Evolutionary conservation across 2,329 filamentous ascomycete species (phyloP).

Genomic region (Piedraia hortae): DNA sequence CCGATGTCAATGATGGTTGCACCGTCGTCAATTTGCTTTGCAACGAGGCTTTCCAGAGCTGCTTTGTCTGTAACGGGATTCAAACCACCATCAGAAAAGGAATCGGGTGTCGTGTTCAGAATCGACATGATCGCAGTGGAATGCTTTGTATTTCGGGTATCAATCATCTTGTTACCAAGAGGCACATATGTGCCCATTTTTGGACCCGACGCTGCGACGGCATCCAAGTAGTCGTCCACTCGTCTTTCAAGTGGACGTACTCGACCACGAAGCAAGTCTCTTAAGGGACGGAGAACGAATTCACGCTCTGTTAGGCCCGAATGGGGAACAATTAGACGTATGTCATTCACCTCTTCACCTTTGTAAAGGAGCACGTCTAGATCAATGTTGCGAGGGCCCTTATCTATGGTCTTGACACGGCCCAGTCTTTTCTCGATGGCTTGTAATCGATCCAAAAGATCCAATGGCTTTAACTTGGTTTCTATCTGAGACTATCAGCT

Average conservation of each 20-base stretch:
- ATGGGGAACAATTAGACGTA: conserved; percentile 64
- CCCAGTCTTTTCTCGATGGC: conserved; percentile 57
- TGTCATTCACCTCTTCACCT: conserved; percentile 33
- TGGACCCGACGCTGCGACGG: too few species aligned
- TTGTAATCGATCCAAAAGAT: conserved; percentile 56
- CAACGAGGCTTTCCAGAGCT: conserved; percentile 29
- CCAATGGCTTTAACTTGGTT: conserved; percentile 46
- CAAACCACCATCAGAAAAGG: conserved; percentile 72
- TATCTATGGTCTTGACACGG: conserved; percentile 62
- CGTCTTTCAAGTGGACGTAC: too few species aligned
- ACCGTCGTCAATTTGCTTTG: conserved; percentile 35
- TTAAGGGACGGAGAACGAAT: conserved; percentile 77
- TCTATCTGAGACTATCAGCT: conserved; percentile 32
- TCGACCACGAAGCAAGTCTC: too few species aligned
- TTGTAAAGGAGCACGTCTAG: conserved; percentile 75
- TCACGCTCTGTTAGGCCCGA: conserved; percentile 64
- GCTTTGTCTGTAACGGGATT: conserved; percentile 23
- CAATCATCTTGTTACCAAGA: too few species aligned
- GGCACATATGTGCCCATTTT: too few species aligned
- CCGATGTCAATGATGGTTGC: conserved; percentile 77
- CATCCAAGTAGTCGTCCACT: too few species aligned
- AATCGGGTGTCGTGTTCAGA: conserved; percentile 82
- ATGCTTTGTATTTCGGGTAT: conserved; percentile 25
- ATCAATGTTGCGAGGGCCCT: conserved; percentile 84
- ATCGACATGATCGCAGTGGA: conserved; percentile 75